phyloP scores from a whole-genome alignment of 768 basidiomycete genomes.

The Tricholoma sp. region DNA sequence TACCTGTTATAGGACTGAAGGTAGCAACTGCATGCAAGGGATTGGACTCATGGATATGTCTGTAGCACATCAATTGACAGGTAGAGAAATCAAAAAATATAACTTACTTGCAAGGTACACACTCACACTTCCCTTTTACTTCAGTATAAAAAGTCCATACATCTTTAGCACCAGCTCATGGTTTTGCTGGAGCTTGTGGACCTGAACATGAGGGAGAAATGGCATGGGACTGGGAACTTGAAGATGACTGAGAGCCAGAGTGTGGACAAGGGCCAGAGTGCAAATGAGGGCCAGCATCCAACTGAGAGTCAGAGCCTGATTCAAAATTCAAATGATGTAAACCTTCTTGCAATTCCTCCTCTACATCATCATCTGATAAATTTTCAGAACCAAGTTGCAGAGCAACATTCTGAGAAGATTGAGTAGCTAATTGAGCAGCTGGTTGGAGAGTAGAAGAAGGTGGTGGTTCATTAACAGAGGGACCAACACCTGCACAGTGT shows the following conservation, averaged over 20 bases:
- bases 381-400: not conserved
- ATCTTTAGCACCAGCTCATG: not conserved
- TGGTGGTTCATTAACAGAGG: not conserved
- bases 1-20: constrained; percentile 7
- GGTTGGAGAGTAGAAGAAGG: not conserved
- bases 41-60: not conserved
- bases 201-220: not conserved
- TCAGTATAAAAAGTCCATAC: not conserved
- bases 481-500: not conserved
- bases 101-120: constrained; percentile 9
- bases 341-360: not conserved
- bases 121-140: not conserved
- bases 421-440: not conserved
- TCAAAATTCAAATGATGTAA: not conserved
- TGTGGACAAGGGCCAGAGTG: too few relatives aligned
- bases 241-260: not conserved
- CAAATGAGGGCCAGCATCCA: not conserved
- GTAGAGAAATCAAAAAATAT: not conserved
- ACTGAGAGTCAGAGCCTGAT: not conserved
- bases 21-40: not conserved
- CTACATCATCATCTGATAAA: not conserved
- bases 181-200: not conserved
- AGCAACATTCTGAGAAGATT: not conserved
- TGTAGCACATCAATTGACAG: not conserved
- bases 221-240: not conserved